Base-by-base conservation (phyloP, 257 asterid genomes). In the Primulina huaijiensis region DNA sequence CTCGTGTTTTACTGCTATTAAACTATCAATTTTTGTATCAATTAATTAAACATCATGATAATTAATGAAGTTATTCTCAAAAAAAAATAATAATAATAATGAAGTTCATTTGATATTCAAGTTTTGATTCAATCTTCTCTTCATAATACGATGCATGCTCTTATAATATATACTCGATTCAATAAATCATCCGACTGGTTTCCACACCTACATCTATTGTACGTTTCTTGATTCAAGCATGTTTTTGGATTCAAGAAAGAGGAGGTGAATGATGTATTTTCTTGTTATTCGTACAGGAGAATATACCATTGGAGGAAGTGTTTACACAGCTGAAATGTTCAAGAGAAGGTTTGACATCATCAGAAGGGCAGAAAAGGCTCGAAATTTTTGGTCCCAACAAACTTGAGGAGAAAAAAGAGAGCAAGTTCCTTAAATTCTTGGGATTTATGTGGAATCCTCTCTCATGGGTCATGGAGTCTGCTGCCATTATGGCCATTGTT, bases 381-480 rank as follows among this genome's bases (percentile, higher is more conserved):
- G 75, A 81, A 71, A 82, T 84, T 1, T 91, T 91, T 68, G 97
- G 97, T 10, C 79, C 81, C 52, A 91, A 91, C 73, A 89, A 91
- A 74, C 95, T 91, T 20, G 96, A 87, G 79, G 97, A 91, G 90
- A 89, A 87, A 80, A 83, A 70, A 71, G 96, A 91, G 38, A 82
- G 82, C 81, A 89, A 87, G 68, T 0, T 89, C 38, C 83, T 87
- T 66, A 89, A 83, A 80, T 89, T 90, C 81, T 76, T 92, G 78
- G 98, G 98, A 25, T 92, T 92, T 61, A 92, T 92, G 98, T 92
- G 98, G 98, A 92, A 90, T 79, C 98, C 97, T 75, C 96, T 92
- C 16, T 92, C 98, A 57, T 92, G 98, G 98, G 98, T 92, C 72
- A 92, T 92, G 98, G 98, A 92, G 38, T 43, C 14, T 72, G 98